Conservation (phyloP, 2,329 filamentous ascomycete species). For the Hypoxylon sp. region DNA sequence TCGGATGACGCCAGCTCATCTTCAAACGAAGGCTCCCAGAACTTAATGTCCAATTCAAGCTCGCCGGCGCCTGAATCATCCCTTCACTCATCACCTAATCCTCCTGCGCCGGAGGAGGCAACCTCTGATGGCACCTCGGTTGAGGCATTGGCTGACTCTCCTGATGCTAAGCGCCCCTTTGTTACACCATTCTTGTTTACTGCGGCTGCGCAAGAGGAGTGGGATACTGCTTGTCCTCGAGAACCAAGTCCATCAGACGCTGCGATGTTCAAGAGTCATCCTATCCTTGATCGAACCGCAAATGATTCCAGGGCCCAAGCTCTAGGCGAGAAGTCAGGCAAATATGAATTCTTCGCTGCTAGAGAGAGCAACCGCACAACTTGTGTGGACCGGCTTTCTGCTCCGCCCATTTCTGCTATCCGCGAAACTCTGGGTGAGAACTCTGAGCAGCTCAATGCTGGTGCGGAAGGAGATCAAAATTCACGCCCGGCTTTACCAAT, state of each 20-base stretch:
- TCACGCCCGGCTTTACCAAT: background rate
- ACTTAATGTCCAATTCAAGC: slow-evolving; percentile 15
- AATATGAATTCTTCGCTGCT: slow-evolving; percentile 59
- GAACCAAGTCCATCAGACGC: slow-evolving; percentile 54
- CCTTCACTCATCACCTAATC: slow-evolving; percentile 21
- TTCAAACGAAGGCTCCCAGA: slow-evolving; percentile 25
- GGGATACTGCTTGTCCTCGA: slow-evolving; percentile 24
- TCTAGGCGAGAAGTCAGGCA: slow-evolving; percentile 57
- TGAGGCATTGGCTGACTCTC: background rate
- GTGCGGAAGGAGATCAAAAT: background rate
- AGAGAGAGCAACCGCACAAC: slow-evolving; percentile 56
- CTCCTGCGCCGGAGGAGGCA: background rate
- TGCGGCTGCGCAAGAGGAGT: background rate
- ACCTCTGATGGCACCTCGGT: background rate
- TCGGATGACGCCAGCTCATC: slow-evolving; percentile 33
- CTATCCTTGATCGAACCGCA: slow-evolving; percentile 49
- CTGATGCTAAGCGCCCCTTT: slow-evolving; percentile 13
- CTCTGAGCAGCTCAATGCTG: background rate
- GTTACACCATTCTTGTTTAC: slow-evolving; percentile 32
- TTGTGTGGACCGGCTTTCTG: slow-evolving; percentile 21
- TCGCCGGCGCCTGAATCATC: slow-evolving; percentile 12
- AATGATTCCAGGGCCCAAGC: slow-evolving; percentile 50
- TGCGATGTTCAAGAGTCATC: slow-evolving; percentile 52
- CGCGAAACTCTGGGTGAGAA: slow-evolving; percentile 38
- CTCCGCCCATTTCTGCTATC: slow-evolving; percentile 36